Evolutionary conservation across 805 yeast genomes (phyloP).

Genomic region (Kuraishia molischiana): DNA sequence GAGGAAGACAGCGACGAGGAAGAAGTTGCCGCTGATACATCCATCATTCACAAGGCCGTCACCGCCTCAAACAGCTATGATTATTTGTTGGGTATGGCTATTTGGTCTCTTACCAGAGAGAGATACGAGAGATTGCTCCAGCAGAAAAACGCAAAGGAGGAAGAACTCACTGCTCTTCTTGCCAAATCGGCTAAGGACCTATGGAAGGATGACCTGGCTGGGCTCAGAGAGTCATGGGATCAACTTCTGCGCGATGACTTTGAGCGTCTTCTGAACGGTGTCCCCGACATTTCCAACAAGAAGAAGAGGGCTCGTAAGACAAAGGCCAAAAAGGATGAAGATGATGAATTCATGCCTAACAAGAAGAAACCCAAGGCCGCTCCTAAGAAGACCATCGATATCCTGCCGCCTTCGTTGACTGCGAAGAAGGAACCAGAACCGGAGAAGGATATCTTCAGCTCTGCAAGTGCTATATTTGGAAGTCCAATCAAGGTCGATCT

Average conservation of each 20-base stretch:
- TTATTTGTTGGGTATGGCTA: constrained; percentile 82
- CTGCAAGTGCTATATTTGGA: constrained; percentile 17
- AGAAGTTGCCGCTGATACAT: constrained; percentile 23
- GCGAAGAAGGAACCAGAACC: constrained; percentile 1
- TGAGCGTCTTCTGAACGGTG: constrained; percentile 40
- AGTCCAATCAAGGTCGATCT: constrained; percentile 4
- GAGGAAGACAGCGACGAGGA: constrained; percentile 29
- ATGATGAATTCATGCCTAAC: constrained; percentile 1
- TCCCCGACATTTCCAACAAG: constrained; percentile 32
- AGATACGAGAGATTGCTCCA: constrained; percentile 71
- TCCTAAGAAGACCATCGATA: constrained; percentile 3
- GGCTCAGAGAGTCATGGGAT: constrained; percentile 56
- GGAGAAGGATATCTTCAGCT: constrained; percentile 23
- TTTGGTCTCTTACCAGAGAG: constrained; percentile 89
- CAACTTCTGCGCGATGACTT: constrained; percentile 59
- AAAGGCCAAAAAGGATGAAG: constrained; percentile 13
- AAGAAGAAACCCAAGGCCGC: constrained; percentile 10
- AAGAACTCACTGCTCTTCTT: constrained; percentile 57
- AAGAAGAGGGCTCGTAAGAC: constrained; percentile 23
- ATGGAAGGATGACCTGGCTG: constrained; percentile 80
- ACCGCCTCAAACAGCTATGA: constrained; percentile 65
- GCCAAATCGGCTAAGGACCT: constrained; percentile 72
- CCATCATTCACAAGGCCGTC: constrained; percentile 27
- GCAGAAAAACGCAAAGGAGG: constrained; percentile 65
- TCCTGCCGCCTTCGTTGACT: constrained; percentile 2